Evolutionary conservation across 768 basidiomycete species (phyloP), one percentile per base, ranked within the genome.

Genomic region (Podaxis carcinomalis): DNA sequence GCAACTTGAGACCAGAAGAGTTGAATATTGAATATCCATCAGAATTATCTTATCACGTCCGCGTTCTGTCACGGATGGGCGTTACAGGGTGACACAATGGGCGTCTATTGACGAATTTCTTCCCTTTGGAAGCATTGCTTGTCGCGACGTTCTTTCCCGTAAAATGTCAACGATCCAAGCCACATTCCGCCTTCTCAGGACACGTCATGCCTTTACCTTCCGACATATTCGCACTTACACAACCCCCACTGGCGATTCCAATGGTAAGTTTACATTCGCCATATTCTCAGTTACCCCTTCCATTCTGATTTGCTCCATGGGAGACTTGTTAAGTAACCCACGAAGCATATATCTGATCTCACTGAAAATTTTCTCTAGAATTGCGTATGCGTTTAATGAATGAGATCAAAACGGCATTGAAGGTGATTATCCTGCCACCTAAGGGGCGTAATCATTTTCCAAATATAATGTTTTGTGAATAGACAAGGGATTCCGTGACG

Each of bases 391-490:
- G 73, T 54, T 75, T 91, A 35, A 71, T 78, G 56, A 67, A 69
- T 44, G 82, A 82, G 56, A 79, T 90, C 23, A 91, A 90, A 67
- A 65, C 70, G 25, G 84, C 89, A 7, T 83, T 91, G 85, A 90
- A 87, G 82, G 88, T 87, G 28, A 25, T 16, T 21, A 25, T 9
- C 11, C 25, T 23, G 7, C 3, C 19, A 27, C 11, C 19, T 49
- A 2, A 16, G 11, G 9, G 19, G n/a, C 5, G 47, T 49, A 3
- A 5, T 27, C 1, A 49, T 10, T 49, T 25, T 27, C 19, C 19
- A 23, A 19, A 16, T 23, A 7, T 19, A 5, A 11, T 5, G 21
- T 10, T 27, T 16, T 49, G 7, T 49, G 21, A 49, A 49, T 5
- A 64, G 36, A 36, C 56, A 9, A 66, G 35, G n/a, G 49, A 56